phyloP scores from a whole-genome alignment of 2,329 filamentous ascomycete genomes.

The Fusarium sp. region DNA sequence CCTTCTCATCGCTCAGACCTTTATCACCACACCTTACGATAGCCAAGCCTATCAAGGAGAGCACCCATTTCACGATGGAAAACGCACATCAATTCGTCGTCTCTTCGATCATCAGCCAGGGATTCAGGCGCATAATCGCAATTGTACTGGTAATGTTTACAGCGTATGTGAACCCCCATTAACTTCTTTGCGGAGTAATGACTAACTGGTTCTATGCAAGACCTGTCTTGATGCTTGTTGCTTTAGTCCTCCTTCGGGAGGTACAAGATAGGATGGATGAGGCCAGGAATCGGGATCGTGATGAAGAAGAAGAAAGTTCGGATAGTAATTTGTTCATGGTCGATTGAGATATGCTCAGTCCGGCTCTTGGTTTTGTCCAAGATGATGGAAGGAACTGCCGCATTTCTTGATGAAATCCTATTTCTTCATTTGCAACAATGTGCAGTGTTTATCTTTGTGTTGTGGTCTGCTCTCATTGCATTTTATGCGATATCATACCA shows the following conservation, averaged over 20 bases:
- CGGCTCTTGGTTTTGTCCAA: not conserved
- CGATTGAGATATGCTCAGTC: not conserved
- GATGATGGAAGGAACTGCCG: not conserved
- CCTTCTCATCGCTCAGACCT: not conserved
- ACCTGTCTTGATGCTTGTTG: not conserved
- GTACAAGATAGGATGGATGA: not conserved
- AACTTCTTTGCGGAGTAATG: not conserved
- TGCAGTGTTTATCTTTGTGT: not conserved
- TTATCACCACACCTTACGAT: not conserved
- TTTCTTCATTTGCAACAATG: not conserved
- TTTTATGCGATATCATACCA: not conserved
- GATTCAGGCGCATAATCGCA: not conserved
- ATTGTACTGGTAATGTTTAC: not conserved
- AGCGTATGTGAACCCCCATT: not conserved
- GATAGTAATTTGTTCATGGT: not conserved
- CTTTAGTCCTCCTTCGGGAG: not conserved
- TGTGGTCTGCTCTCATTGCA: not conserved
- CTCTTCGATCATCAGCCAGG: not conserved
- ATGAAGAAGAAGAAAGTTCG: not conserved
- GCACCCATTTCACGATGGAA: not conserved
- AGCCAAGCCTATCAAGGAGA: not conserved
- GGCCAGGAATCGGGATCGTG: not conserved
- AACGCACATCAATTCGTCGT: not conserved
- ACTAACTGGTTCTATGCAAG: not conserved
- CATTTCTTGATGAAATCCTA: not conserved